These are phyloP conservation scores for Centrapalus pauciflorus DNA, from an alignment of 129 eudicot species.

Conservation along the genomic window DNA sequence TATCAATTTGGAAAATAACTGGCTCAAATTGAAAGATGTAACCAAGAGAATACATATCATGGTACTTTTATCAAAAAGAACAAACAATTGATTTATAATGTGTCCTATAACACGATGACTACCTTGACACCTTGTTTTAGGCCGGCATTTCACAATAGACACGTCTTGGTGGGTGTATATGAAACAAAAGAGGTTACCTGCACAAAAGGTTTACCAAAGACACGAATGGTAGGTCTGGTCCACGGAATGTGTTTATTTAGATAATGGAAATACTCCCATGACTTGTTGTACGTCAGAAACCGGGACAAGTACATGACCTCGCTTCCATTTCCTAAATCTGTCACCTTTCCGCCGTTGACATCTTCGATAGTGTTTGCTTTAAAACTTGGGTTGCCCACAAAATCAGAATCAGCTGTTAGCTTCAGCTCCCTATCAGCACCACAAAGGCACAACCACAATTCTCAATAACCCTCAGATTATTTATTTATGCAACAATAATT, in stretches of 20 bases:
- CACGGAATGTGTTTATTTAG: conserved; percentile 74
- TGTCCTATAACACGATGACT: neutral
- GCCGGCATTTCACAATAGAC: too few species aligned
- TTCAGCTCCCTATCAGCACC: too few species aligned
- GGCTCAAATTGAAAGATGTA: neutral
- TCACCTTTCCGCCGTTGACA: neutral
- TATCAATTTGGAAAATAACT: neutral
- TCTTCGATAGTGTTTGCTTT: neutral
- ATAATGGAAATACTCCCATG: conserved; percentile 57
- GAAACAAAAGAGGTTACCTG: conserved; percentile 38
- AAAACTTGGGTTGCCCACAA: too few species aligned
- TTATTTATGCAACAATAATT: too few species aligned
- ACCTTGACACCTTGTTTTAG: neutral
- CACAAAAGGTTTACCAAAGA: conserved; percentile 58
- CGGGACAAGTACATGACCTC: conserved; percentile 36
- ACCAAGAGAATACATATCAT: neutral
- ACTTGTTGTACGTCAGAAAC: conserved; percentile 38
- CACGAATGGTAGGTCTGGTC: conserved; percentile 86
- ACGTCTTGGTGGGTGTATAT: neutral
- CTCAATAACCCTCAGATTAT: too few species aligned
- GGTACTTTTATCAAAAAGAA: neutral
- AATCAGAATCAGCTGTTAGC: too few species aligned
- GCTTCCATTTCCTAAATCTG: conserved; percentile 69
- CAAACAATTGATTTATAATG: too few species aligned
- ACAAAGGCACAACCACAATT: too few species aligned